Evolutionary conservation across 148 eudicot genomes (phyloP).

Genomic region (Suaeda aralocaspica): DNA sequence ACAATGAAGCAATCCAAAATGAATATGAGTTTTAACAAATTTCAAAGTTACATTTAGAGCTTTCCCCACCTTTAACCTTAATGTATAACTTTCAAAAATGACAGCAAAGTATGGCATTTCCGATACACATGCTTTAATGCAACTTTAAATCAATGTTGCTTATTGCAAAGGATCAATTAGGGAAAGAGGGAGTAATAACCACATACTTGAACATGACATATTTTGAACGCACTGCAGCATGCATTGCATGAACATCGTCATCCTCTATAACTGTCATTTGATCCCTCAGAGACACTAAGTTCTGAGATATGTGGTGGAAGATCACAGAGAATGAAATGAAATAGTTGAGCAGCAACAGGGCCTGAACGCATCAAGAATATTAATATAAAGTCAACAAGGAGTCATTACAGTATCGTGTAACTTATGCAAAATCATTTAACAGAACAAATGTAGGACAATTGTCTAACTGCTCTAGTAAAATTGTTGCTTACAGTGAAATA

Average conservation of each 20-base stretch:
- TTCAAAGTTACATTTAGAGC: not conserved
- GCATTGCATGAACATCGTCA: slow-evolving; percentile 75
- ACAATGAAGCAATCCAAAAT: not conserved
- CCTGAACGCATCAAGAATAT: slow-evolving; percentile 38
- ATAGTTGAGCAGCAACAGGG: slow-evolving; percentile 71
- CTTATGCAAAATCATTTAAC: not conserved
- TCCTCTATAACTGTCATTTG: slow-evolving; percentile 66
- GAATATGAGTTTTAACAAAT: not conserved
- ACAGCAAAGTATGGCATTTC: too few species aligned
- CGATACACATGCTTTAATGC: too few species aligned
- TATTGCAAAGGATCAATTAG: too few species aligned
- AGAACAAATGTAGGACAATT: not conserved
- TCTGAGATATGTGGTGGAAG: slow-evolving; percentile 74
- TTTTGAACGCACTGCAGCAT: slow-evolving; percentile 69
- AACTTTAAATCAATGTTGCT: not conserved
- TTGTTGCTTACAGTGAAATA: slow-evolving; percentile 73
- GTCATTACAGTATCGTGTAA: not conserved
- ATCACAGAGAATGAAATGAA: slow-evolving; percentile 67
- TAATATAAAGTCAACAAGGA: not conserved
- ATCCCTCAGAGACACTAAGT: slow-evolving; percentile 60
- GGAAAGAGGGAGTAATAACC: not conserved
- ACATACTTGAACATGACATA: slow-evolving; percentile 87
- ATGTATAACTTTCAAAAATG: too few species aligned
- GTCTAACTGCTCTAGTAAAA: not conserved
- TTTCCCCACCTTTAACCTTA: not conserved